Base-by-base conservation (phyloP, 805 yeast species). In the Wickerhamiella bombiphila region DNA sequence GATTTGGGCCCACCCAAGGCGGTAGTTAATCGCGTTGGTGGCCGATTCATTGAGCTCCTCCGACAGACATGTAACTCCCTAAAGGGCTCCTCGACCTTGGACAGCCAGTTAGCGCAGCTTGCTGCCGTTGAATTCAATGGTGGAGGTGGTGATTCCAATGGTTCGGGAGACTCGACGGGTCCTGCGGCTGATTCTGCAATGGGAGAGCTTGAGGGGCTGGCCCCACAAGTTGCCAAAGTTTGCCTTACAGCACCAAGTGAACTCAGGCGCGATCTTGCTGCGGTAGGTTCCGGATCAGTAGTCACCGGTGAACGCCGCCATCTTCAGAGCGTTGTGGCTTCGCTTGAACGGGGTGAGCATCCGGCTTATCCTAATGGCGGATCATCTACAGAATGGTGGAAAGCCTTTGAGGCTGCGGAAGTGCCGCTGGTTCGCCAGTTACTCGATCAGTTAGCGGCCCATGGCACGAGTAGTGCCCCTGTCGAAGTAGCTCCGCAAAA, bases 191-290 rank as follows among this genome's bases (percentile, higher is more conserved):
- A 9, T 13, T 24, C 26, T 13, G 11, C 11, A 9, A 24, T 9
- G 13, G 13, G 9, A 13, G 26, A 24, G 26, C n/a, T n/a, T n/a
- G n/a, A n/a, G n/a, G n/a, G n/a, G n/a, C 63, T 65, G 42, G 66
- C 74, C 1, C 51, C 47, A n/a, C 56, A 69, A 18, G 48, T 80
- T 7, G 65, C 62, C 28, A 53, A 57, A 2, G 38, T 78, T n/a
- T 30, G 33, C 22, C 22, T 19, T 17, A 22, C 18, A 6, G 15
- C 33, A 13, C 14, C 42, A 22, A 17, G 45, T 7, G 37, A 44
- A 29, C 28, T 46, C 18, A 37, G 33, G 36, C 33, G 33, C 33
- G 33, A 30, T 17, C 22, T 22, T 17, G 14, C 22, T 6, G 14
- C 11, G 18, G 18, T 19, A 13, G 22, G 13, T 9, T n/a, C 33